Base-by-base conservation (phyloP, 2,329 filamentous ascomycete species). In the Sarocladium oryzae region DNA sequence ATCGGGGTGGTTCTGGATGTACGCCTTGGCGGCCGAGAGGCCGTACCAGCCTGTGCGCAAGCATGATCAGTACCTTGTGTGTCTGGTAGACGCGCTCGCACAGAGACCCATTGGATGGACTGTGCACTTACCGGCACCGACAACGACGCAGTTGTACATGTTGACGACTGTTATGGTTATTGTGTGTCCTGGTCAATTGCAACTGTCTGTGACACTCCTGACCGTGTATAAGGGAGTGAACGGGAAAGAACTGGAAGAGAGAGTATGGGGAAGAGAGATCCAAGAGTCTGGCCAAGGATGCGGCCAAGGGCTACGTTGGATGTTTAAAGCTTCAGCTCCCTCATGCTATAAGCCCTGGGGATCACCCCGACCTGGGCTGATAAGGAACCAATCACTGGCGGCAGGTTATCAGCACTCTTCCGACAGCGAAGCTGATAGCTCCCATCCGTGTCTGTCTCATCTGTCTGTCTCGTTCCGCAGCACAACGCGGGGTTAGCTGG, bases 1-100 rank as follows among this genome's bases (percentile, higher is more conserved):
- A 15, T 69, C 61, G 0, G 83, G 84, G 56, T 85, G 73, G 70
- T n/a, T 69, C 61, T 1, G 83, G 84, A 56, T 85, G 73, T 35
- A 83, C 61, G 56, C 80, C 64, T 84, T 84, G 45, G 84, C 79
- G 18, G 77, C 74, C 1, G 73, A 76, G 28, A 88, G 69, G 20
- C 84, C 85, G 60, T 71, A 73, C 69, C 60, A 65, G 24, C 65
- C 61, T 66, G 20, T 9, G 10, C 13, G 28, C n/a, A 18, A 2
- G 4, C 6, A 18, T n/a, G n/a, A 23, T 38, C n/a, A 51, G 4
- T 36, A 23, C 10, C 9, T 6, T 16, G 20, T 37, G 15, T 21
- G 30, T 23, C 23, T 15, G 16, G 4, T n/a, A 21, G 37, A n/a
- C n/a, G n/a, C n/a, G n/a, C n/a, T n/a, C n/a, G n/a, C n/a, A n/a